Evolutionary conservation across 768 basidiomycete species (phyloP).

Genomic region (Ramaria rubella): DNA sequence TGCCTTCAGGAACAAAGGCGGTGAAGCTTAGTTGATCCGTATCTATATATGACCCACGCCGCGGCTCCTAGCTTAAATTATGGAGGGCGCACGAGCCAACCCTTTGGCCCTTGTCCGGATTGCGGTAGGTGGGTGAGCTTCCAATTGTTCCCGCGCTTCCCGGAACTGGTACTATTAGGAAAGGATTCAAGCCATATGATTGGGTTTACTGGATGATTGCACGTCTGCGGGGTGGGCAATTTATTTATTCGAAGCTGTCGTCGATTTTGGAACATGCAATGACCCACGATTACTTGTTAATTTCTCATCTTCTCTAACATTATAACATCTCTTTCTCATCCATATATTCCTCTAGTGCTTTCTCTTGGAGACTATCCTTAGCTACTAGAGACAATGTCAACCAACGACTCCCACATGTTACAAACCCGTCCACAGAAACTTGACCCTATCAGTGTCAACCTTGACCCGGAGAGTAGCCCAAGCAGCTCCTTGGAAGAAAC

Average conservation of each 20-base stretch:
- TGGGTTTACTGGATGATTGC: neutral
- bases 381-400: neutral
- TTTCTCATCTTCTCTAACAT: neutral
- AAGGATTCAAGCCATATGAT: neutral
- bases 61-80: neutral
- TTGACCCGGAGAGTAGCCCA: neutral
- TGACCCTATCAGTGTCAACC: neutral
- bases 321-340: neutral
- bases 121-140: neutral
- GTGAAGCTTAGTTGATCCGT: too few species aligned
- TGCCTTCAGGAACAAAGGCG: too few species aligned
- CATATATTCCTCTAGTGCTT: neutral
- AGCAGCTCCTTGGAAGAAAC: neutral
- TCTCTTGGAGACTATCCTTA: neutral
- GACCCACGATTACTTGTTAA: neutral
- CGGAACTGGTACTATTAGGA: slow-evolving; percentile 5
- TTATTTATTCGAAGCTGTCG: neutral
- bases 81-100: neutral
- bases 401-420: neutral
- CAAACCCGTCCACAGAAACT: neutral
- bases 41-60: too few species aligned
- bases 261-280: neutral
- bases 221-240: neutral
- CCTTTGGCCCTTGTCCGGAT: slow-evolving; percentile 1
- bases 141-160: slow-evolving; percentile 10